Conservation (phyloP, 192 early-diverging fungal species). For the Rhizophagus prolifer region DNA sequence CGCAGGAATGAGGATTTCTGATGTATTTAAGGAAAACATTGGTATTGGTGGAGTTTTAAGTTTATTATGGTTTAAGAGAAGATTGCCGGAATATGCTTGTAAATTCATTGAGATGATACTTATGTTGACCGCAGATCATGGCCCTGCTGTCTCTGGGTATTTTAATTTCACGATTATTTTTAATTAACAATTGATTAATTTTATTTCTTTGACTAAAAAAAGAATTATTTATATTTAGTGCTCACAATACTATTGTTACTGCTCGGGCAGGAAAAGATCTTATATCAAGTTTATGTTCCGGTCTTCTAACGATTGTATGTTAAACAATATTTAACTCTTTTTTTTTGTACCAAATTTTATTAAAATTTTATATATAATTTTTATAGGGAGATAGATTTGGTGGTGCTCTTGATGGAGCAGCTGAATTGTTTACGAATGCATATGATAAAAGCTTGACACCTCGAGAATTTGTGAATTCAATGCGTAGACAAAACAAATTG, state of each 20-base stretch:
- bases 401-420: constrained; percentile 96
- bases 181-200: not conserved
- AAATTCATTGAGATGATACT: constrained; percentile 99
- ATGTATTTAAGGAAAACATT: constrained; percentile 98
- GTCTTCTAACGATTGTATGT: constrained; percentile 83
- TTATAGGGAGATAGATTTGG: constrained; percentile 87
- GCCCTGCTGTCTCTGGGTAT: constrained; percentile 94
- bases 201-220: not conserved
- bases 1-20: constrained; percentile 97
- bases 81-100: constrained; percentile 90
- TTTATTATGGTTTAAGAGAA: constrained; percentile 98
- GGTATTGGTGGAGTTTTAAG: constrained; percentile 97
- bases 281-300: constrained; percentile 90
- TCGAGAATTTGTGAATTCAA: constrained; percentile 91
- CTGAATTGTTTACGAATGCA: constrained; percentile 84
- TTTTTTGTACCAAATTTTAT: not conserved
- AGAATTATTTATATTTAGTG: constrained; percentile 63
- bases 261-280: constrained; percentile 98
- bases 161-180: constrained; percentile 36
- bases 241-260: constrained; percentile 86
- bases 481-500: constrained; percentile 95
- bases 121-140: constrained; percentile 99
- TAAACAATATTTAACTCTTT: not conserved
- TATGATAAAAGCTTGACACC: constrained; percentile 93
- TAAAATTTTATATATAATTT: not conserved